Conservation (phyloP, 768 basidiomycete species). For the Termitomyces sp. region DNA sequence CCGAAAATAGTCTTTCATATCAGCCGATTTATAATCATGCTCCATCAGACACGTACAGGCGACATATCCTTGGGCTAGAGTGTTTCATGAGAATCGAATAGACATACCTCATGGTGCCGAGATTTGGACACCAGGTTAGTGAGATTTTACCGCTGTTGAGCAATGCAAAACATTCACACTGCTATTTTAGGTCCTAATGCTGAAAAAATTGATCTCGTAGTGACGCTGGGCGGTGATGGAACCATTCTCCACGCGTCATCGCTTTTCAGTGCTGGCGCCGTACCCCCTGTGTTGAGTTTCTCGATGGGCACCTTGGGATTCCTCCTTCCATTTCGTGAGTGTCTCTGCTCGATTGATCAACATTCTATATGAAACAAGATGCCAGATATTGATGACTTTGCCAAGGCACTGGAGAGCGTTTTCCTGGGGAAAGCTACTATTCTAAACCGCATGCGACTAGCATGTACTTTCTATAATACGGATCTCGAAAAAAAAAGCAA, state of each 20-base stretch:
- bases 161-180: not conserved
- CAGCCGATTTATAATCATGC: not conserved
- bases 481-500: slow-evolving; percentile 51
- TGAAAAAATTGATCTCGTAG: slow-evolving; percentile 75
- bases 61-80: slow-evolving; percentile 54
- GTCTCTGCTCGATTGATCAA: not conserved
- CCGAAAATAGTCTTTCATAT: slow-evolving; percentile 5
- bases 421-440: slow-evolving; percentile 77
- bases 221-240: slow-evolving; percentile 92
- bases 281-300: slow-evolving; percentile 89
- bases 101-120: slow-evolving; percentile 62
- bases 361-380: not conserved
- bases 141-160: not conserved
- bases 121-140: slow-evolving; percentile 61
- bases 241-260: slow-evolving; percentile 93
- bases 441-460: slow-evolving; percentile 85
- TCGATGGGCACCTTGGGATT: slow-evolving; percentile 94
- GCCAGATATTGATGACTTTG: slow-evolving; percentile 85
- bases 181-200: slow-evolving; percentile 35
- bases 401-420: slow-evolving; percentile 73
- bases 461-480: slow-evolving; percentile 69
- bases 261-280: slow-evolving; percentile 83
- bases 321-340: slow-evolving; percentile 88
- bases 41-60: slow-evolving; percentile 46
- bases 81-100: slow-evolving; percentile 61